Evolutionary conservation across 441 rosid genomes (phyloP).

Genomic region (Raphanus hybrid): DNA sequence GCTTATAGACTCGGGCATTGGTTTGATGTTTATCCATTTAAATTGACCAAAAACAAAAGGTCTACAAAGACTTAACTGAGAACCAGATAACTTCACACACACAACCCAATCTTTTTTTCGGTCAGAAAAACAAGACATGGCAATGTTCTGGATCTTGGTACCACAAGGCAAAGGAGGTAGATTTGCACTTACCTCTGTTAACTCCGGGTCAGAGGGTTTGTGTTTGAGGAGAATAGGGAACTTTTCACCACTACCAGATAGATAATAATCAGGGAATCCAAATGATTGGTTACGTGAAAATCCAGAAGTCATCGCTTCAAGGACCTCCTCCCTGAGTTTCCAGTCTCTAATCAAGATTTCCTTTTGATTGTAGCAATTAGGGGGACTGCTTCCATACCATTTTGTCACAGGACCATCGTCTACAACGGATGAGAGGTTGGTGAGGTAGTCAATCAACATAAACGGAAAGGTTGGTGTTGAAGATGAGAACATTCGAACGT

Average conservation of each 20-base stretch:
- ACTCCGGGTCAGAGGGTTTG: neutral
- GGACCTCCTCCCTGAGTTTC: slow-evolving; percentile 9
- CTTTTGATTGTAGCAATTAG: neutral
- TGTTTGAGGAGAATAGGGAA: neutral
- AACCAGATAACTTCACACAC: slow-evolving; percentile 15
- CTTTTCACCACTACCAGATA: neutral
- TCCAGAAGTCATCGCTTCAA: slow-evolving; percentile 13
- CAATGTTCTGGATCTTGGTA: slow-evolving; percentile 8
- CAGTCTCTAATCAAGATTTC: slow-evolving; percentile 6
- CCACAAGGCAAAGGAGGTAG: slow-evolving; percentile 17
- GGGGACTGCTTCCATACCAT: neutral
- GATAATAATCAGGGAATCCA: neutral
- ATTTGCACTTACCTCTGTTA: neutral
- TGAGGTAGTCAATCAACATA: slow-evolving; percentile 7
- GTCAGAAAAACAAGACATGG: slow-evolving; percentile 16
- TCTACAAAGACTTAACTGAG: slow-evolving; percentile 4
- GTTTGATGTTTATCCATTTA: slow-evolving; percentile 6
- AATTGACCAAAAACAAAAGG: neutral
- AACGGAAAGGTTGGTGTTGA: slow-evolving; percentile 12
- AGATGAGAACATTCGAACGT: slow-evolving; percentile 4
- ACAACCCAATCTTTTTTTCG: slow-evolving; percentile 7
- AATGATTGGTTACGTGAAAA: neutral
- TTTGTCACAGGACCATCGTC: neutral
- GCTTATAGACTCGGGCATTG: neutral
- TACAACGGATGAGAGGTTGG: neutral